Base-by-base conservation (phyloP, 2,329 filamentous ascomycete genomes). In the Penicillium psychrosexuale region DNA sequence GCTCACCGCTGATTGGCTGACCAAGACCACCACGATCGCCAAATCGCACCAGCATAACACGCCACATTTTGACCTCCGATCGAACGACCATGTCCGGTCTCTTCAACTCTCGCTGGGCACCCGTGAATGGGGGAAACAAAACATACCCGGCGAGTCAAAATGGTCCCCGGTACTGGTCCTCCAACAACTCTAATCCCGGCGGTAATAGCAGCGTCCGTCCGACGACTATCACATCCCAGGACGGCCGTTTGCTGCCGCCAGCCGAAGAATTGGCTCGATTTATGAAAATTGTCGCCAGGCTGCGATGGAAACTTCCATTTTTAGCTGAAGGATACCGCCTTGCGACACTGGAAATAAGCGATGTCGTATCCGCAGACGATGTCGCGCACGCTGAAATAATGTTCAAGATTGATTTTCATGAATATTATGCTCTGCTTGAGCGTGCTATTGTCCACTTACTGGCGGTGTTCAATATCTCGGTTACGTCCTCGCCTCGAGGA, bases 351-450 rank as follows among this genome's bases (percentile, higher is more conserved):
- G 63, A 66, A 19, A 67, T 69, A 24, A 65, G 69, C 11, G 40
- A 52, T 7, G 17, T 27, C 3, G 53, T 64, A 8, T 61, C 59
- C 3, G 37, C 37, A 4, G 66, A 65, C n/a, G 57, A 65, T n/a
- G 52, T 66, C 42, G 47, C 61, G 1, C 61, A 71, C 13, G 81
- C 81, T 0, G 84, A 87, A 69, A 78, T 83, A 15, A 89, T 89
- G 79, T 90, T 90, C 76, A 90, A 90, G 69, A 79, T 90, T 8
- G 88, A 90, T 66, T 91, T 90, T 59, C 85, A 88, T 71, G 88
- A 91, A 66, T 90, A 87, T 69, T 90, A 90, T 73, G 83, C 84
- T 48, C 79, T 89, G 34, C 80, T 90, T 7, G 88, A 91, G 72
- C 83, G 88, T 30, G 86, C 86, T 0, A 77, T 90, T 8, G 85